A percentile compares a stretch with the other conserved stretches of the same genome.
These are phyloP conservation scores for Aspergillus pseudoglaucus DNA, from an alignment of 2,329 filamentous ascomycete species.

Conservation along the genomic window DNA sequence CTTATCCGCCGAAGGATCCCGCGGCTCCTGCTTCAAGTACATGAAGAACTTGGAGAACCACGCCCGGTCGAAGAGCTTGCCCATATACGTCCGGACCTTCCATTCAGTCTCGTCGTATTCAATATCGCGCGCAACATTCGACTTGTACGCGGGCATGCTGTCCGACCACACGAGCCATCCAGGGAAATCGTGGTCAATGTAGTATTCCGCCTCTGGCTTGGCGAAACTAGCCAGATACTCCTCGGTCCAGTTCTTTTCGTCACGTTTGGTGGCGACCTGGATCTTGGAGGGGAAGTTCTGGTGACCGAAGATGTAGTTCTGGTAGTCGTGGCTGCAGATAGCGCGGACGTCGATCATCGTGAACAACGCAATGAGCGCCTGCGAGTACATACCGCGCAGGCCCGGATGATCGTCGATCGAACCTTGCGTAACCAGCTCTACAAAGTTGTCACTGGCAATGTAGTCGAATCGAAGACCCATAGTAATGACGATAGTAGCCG, in stretches of 20 bases:
- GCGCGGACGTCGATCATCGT: slow-evolving; percentile 83
- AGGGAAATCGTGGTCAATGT: slow-evolving; percentile 83
- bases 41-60: slow-evolving; percentile 88
- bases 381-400: slow-evolving; percentile 71
- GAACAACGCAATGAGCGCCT: slow-evolving; percentile 72
- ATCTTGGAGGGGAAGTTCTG: slow-evolving; percentile 73
- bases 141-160: slow-evolving; percentile 70
- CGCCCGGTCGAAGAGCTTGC: slow-evolving; percentile 66
- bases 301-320: slow-evolving; percentile 75
- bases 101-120: slow-evolving; percentile 76
- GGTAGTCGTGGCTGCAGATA: slow-evolving; percentile 77
- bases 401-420: slow-evolving; percentile 87
- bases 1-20: slow-evolving; percentile 71
- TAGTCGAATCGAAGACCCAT: slow-evolving; percentile 87
- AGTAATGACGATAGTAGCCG: slow-evolving; percentile 83
- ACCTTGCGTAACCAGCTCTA: slow-evolving; percentile 74
- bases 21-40: slow-evolving; percentile 92
- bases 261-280: slow-evolving; percentile 63
- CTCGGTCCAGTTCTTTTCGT: slow-evolving; percentile 71
- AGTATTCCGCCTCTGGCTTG: slow-evolving; percentile 72
- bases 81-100: slow-evolving; percentile 69
- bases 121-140: slow-evolving; percentile 60
- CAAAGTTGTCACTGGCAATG: slow-evolving; percentile 71
- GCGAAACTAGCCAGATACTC: slow-evolving; percentile 73
- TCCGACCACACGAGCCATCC: slow-evolving; percentile 97